Evolutionary conservation across 495 filamentous ascomycete species (phyloP).

Genomic region (Filosporella fistucella): DNA sequence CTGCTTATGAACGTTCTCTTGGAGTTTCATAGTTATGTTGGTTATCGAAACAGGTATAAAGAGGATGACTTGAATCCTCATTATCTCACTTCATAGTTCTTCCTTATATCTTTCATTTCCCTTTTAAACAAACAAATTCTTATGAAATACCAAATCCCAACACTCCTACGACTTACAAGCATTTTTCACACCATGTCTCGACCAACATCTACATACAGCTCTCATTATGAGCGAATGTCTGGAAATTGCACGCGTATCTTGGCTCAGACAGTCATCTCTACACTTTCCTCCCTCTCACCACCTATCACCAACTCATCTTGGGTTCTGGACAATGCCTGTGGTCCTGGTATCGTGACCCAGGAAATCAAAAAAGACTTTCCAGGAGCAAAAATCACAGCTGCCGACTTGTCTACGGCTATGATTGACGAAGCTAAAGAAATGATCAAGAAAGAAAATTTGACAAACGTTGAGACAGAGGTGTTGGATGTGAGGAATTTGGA

Average conservation of each 20-base stretch:
- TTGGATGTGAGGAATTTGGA: background rate
- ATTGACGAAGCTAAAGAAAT: background rate
- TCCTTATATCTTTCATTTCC: no score
- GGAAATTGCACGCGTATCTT: constrained; percentile 1
- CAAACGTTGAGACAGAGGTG: constrained; percentile 3
- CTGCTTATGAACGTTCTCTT: no score
- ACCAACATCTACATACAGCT: background rate
- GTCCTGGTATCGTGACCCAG: constrained; percentile 15
- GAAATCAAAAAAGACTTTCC: constrained; percentile 3
- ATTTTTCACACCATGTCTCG: background rate
- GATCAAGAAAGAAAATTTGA: background rate
- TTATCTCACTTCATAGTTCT: no score
- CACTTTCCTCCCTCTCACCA: background rate
- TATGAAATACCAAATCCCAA: background rate
- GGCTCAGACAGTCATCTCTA: background rate
- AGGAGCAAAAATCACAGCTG: background rate
- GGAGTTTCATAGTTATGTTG: no score
- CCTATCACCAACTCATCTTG: constrained; percentile 6
- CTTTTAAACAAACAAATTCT: no score
- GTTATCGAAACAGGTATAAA: no score
- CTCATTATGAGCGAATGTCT: constrained; percentile 2
- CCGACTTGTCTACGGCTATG: constrained; percentile 3
- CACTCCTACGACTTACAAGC: background rate
- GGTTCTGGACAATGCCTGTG: constrained; percentile 20
- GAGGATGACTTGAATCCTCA: no score